A percentile compares a stretch with the other conserved stretches of the same genome.
Evolutionary conservation across 1,139 yeast genomes (phyloP).

Genomic region (Diutina neorugosa): DNA sequence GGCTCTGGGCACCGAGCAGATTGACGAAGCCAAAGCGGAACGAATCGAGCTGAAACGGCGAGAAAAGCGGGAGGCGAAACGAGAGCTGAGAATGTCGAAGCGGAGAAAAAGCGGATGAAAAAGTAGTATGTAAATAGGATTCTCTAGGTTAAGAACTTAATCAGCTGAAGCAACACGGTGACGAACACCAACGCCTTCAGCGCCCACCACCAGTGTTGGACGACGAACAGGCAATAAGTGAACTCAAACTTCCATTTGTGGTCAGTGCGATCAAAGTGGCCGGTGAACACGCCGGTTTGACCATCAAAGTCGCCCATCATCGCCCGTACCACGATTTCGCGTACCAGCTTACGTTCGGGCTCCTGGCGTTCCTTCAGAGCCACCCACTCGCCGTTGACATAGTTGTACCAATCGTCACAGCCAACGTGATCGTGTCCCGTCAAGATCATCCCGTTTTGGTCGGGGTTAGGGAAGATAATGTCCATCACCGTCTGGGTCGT

Average conservation of each 20-base stretch:
- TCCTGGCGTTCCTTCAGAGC: conserved; percentile 29
- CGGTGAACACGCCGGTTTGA: conserved; percentile 74
- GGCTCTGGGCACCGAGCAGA: neutral
- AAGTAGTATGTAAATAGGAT: neutral
- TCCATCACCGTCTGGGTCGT: conserved; percentile 57
- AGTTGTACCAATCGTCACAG: conserved; percentile 58
- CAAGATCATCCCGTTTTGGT: conserved; percentile 62
- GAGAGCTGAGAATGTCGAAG: neutral
- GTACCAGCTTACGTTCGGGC: conserved; percentile 26
- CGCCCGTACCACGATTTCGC: conserved; percentile 78
- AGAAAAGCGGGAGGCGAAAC: neutral
- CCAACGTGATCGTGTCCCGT: conserved; percentile 98
- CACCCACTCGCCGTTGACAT: conserved; percentile 37
- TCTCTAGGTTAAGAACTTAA: neutral
- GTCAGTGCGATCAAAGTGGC: conserved; percentile 31
- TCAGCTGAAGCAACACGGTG: conserved; percentile 29
- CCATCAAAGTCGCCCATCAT: conserved; percentile 97
- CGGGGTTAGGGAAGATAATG: conserved; percentile 49
- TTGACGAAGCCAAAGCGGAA: neutral
- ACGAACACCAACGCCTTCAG: conserved; percentile 45
- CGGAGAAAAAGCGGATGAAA: neutral
- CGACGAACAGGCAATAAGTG: conserved; percentile 63
- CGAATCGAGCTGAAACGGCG: neutral
- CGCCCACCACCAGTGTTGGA: conserved; percentile 97
- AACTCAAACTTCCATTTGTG: conserved; percentile 55